These are phyloP conservation scores for Biscogniauxia sp. DNA, from an alignment of 2,329 filamentous ascomycete genomes.

Conservation along the genomic window DNA sequence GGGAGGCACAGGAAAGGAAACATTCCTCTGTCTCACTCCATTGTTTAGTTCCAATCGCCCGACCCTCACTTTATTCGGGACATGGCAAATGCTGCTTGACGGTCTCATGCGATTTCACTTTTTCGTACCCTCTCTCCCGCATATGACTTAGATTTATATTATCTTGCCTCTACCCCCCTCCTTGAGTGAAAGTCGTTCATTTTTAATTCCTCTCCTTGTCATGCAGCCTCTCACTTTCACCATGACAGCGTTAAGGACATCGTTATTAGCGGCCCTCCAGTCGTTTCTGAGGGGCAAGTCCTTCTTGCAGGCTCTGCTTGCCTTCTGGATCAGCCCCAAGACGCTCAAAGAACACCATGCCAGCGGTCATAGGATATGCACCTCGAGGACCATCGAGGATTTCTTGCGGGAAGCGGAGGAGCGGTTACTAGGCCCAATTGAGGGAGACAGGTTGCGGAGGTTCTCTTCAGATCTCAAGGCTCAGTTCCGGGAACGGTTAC, in stretches of 20 bases:
- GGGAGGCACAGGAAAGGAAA: conserved; percentile 3
- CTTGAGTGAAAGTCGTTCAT: conserved; percentile 8
- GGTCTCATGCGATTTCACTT: conserved; percentile 20
- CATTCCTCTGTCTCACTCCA: conserved; percentile 13
- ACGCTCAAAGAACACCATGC: conserved; percentile 30
- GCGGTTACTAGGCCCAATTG: conserved; percentile 48
- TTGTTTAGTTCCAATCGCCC: conserved; percentile 16
- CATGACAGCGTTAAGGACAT: conserved; percentile 57
- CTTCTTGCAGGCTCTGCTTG: conserved; percentile 55
- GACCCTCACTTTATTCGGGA: conserved; percentile 20
- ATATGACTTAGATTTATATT: conserved; percentile 26
- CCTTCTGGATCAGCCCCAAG: conserved; percentile 50
- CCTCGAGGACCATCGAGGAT: conserved; percentile 39
- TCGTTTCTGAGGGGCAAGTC: conserved; percentile 59
- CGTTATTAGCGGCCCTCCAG: conserved; percentile 54
- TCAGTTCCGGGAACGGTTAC: conserved; percentile 54
- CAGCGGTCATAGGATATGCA: conserved; percentile 14
- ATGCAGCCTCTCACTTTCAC: conserved; percentile 53
- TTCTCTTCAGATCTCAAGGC: conserved; percentile 51
- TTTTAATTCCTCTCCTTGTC: conserved; percentile 28
- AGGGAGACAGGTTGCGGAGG: conserved; percentile 42
- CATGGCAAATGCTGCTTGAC: conserved; percentile 30
- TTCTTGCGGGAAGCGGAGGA: conserved; percentile 58
- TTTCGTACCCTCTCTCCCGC: conserved; percentile 15
- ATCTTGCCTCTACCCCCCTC: conserved; percentile 15